Conservation (phyloP, 306 rosid genomes). For the Nissolia schottii region DNA sequence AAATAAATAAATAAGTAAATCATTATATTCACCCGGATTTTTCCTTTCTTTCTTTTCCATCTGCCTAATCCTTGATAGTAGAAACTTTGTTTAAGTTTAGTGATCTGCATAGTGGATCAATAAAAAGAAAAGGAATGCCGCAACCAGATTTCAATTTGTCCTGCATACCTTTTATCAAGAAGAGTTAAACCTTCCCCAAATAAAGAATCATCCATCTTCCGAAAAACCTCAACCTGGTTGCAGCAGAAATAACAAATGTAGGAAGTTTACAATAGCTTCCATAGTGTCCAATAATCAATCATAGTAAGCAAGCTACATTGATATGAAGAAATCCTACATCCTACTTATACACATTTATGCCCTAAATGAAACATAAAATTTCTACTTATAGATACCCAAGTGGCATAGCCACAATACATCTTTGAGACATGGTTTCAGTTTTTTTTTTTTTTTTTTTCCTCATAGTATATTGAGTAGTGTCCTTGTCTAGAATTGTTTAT, state of each 20-base stretch:
- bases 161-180: slow-evolving; percentile 56
- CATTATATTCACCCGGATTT: not conserved
- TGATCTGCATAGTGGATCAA: not conserved
- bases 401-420: not conserved
- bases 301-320: not conserved
- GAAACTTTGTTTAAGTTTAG: not conserved
- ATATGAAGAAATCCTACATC: not conserved
- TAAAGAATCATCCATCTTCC: slow-evolving; percentile 51
- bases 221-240: slow-evolving; percentile 60
- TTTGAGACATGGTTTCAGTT: not conserved
- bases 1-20: not conserved
- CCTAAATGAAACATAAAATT: not conserved
- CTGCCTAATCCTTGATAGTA: not conserved
- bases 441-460: not conserved
- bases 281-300: not conserved
- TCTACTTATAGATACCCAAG: not conserved
- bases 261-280: slow-evolving; percentile 9
- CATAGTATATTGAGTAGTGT: not conserved
- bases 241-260: not conserved
- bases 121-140: too few relatives aligned
- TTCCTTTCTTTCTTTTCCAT: not conserved
- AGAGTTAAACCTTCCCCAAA: slow-evolving; percentile 96
- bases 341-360: not conserved
- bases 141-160: not conserved
- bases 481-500: not conserved